These are phyloP conservation scores for Rhodotorula sp. DNA, from an alignment of 1,284 basidiomycete genomes.

Conservation along the genomic window DNA sequence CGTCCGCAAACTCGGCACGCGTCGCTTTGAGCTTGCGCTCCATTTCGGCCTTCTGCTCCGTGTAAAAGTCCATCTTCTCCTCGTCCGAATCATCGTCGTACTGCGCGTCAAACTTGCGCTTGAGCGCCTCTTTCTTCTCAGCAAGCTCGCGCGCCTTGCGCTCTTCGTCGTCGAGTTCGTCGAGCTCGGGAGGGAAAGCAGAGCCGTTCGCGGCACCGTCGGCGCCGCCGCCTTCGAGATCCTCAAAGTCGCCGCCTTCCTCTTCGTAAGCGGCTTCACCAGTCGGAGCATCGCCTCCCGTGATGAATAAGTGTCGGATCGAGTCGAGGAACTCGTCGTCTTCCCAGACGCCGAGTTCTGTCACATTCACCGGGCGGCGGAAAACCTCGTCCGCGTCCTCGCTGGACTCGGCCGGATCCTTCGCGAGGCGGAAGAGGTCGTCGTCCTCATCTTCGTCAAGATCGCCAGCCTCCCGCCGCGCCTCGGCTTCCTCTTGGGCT, in stretches of 20 bases:
- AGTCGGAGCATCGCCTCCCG: slow-evolving; percentile 56
- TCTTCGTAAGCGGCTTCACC: slow-evolving; percentile 52
- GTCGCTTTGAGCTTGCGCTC: slow-evolving; percentile 80
- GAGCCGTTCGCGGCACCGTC: slow-evolving; percentile 46
- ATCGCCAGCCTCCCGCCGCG: slow-evolving; percentile 44
- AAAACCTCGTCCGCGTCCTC: slow-evolving; percentile 60
- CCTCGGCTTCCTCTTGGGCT: slow-evolving; percentile 44
- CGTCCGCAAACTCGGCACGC: slow-evolving; percentile 75
- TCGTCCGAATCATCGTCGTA: slow-evolving; percentile 82
- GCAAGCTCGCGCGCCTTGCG: slow-evolving; percentile 62
- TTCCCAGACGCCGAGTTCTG: slow-evolving; percentile 71
- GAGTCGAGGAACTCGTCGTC: slow-evolving; percentile 80
- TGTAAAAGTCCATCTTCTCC: slow-evolving; percentile 77
- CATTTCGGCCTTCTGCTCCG: slow-evolving; percentile 88
- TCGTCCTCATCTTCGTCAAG: slow-evolving; percentile 43
- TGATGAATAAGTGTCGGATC: slow-evolving; percentile 87
- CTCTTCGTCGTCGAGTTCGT: slow-evolving; percentile 36
- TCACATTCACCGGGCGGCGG: slow-evolving; percentile 41
- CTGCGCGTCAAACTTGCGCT: slow-evolving; percentile 93
- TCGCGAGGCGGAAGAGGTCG: slow-evolving; percentile 47
- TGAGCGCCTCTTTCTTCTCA: slow-evolving; percentile 85
- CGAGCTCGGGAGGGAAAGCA: slow-evolving; percentile 26
- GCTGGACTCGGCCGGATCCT: slow-evolving; percentile 39
- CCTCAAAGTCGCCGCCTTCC: slow-evolving; percentile 55
- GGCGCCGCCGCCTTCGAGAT: slow-evolving; percentile 51